Base-by-base conservation (phyloP, 163 green algal genomes). In the Chloromonas sp. region DNA sequence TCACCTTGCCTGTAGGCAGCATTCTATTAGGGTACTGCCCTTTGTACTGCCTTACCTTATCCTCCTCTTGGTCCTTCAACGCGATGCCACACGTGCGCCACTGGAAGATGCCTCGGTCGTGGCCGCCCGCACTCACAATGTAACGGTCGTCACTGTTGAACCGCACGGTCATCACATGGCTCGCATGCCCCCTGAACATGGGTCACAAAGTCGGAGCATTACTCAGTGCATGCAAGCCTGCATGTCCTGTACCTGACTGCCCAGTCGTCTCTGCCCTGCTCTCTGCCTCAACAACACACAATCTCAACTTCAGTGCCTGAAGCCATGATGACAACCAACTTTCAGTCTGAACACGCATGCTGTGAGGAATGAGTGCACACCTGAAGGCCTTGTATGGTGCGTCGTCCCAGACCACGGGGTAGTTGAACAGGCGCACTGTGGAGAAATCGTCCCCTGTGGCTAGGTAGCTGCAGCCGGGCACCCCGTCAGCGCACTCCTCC, bases 381-480 rank as follows among this genome's bases (percentile, higher is more conserved):
- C 60, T 78, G 89, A 90, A 92, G 58, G 79, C 85, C 70, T 91
- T 91, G 87, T 85, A 90, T 3, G 90, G 90, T 58, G 90, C 89
- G 71, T 93, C 89, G 79, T 93, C 89, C 79, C 82, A 85, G 58
- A 94, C 88, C n/a, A 90, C 87, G 1, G 91, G 91, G 84, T 89
- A 92, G 87, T 92, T 93, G 86, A 94, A 93, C 15, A 94, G 85
- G 59, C 90, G 88, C 70, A 94, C 86, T 57, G 78, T 83, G 3
- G 88, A 89, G 61, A 90, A 91, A 85, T 94, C 89, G n/a, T 93
- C 91, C 0, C 83, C 89, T 2, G 91, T 92, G 2, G 88, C 87
- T 5, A 94, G 79, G 86, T 90, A 92, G n/a, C 84, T 78, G 66
- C 84, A 87, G 14, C 60, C 82, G 60, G 79, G 76, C 70, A 90